Evolutionary conservation across 2,329 filamentous ascomycete genomes (phyloP).

Genomic region (Didymella keratinophila): DNA sequence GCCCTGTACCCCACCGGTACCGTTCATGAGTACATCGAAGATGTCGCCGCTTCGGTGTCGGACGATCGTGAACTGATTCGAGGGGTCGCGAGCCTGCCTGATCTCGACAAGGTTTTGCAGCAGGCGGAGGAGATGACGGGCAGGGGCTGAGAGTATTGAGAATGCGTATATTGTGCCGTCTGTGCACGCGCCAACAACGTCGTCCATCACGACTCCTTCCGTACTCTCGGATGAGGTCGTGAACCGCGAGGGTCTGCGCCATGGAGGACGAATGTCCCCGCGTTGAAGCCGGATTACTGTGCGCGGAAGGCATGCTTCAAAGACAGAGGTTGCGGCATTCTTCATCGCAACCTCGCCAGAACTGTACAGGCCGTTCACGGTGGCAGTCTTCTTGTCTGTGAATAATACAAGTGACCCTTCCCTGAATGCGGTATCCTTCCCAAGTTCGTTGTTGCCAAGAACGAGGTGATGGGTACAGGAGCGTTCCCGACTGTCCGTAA

Average conservation of each 20-base stretch:
- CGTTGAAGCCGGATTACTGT: constrained; percentile 59
- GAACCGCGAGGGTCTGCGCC: constrained; percentile 35
- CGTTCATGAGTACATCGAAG: constrained; percentile 35
- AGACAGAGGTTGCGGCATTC: constrained; percentile 45
- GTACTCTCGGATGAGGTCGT: constrained; percentile 29
- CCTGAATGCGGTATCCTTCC: background rate
- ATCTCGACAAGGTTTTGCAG: constrained; percentile 69
- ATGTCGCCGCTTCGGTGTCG: constrained; percentile 30
- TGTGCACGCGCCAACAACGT: constrained; percentile 60
- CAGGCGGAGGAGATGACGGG: constrained; percentile 75
- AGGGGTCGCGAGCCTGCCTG: constrained; percentile 26
- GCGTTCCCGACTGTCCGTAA: constrained; percentile 43
- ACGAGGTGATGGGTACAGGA: constrained; percentile 38
- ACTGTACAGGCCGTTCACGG: constrained; percentile 43
- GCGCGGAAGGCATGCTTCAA: constrained; percentile 53
- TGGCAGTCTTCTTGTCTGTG: constrained; percentile 44
- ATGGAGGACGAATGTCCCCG: constrained; percentile 54
- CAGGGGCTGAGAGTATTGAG: constrained; percentile 66
- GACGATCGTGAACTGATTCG: constrained; percentile 23
- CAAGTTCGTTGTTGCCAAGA: constrained; percentile 21
- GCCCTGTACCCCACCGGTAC: constrained; percentile 31
- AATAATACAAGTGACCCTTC: constrained; percentile 38
- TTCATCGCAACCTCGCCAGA: constrained; percentile 28
- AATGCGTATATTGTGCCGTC: constrained; percentile 66
- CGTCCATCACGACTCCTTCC: constrained; percentile 53